These are phyloP conservation scores for Xerocomellus chrysenteron DNA, from an alignment of 768 basidiomycete genomes.

Conservation along the genomic window DNA sequence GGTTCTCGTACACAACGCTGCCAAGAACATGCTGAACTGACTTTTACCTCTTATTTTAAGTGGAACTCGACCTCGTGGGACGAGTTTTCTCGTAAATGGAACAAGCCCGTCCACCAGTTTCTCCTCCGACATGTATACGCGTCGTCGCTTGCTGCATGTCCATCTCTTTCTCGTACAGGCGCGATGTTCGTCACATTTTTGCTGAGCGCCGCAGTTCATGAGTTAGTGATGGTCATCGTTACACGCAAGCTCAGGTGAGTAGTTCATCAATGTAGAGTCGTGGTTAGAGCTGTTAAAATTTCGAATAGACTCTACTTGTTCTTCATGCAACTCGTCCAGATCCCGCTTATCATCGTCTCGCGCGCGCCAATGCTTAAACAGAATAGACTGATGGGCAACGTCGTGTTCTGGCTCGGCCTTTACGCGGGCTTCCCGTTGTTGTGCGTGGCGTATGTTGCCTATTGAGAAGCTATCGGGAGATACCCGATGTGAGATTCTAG, in stretches of 20 bases:
- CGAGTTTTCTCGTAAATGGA: constrained; percentile 98
- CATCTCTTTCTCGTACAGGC: constrained; percentile 63
- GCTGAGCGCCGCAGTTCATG: constrained; percentile 85
- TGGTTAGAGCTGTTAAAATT: background rate
- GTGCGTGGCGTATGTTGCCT: constrained; percentile 71
- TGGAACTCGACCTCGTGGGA: constrained; percentile 99
- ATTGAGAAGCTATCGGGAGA: constrained; percentile 34
- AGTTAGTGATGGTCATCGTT: constrained; percentile 95
- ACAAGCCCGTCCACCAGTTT: constrained; percentile 93
- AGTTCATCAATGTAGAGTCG: background rate
- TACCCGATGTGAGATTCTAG: constrained; percentile 2
- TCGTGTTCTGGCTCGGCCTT: constrained; percentile 93
- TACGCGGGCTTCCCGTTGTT: constrained; percentile 92
- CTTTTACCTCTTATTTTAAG: constrained; percentile 30
- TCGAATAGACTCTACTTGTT: constrained; percentile 78
- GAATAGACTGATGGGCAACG: constrained; percentile 78
- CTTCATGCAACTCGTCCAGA: constrained; percentile 79
- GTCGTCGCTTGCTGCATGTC: constrained; percentile 74
- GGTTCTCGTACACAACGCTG: background rate
- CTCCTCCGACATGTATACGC: constrained; percentile 95
- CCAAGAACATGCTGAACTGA: background rate
- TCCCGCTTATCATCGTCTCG: constrained; percentile 85
- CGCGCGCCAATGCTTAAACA: constrained; percentile 73
- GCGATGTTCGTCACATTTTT: constrained; percentile 95
- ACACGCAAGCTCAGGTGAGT: constrained; percentile 85